Conservation (phyloP, 2,329 filamentous ascomycete genomes). For the Exophiala mesophila region DNA sequence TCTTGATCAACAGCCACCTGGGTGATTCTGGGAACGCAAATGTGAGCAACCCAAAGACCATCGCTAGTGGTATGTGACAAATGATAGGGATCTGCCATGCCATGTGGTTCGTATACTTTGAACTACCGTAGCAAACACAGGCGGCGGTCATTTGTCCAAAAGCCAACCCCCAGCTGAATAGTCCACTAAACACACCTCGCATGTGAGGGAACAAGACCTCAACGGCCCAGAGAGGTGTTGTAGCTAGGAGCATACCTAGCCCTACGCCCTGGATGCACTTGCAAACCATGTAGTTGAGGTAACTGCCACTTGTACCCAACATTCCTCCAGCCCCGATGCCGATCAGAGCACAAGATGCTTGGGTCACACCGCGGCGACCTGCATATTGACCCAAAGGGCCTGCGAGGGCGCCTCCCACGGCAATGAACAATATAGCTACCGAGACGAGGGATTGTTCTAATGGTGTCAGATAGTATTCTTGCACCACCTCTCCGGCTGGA, state of each 20-base stretch:
- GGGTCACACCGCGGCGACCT: background rate
- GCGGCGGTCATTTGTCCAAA: background rate
- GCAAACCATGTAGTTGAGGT: background rate
- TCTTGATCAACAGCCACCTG: slow-evolving; percentile 43
- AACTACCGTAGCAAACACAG: background rate
- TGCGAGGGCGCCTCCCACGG: background rate
- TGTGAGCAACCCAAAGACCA: slow-evolving; percentile 35
- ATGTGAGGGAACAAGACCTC: background rate
- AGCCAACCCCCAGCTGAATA: background rate
- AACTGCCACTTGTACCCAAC: background rate
- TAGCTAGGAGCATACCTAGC: background rate
- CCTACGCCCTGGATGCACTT: background rate
- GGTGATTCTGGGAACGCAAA: slow-evolving; percentile 42
- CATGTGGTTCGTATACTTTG: background rate
- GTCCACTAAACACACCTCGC: background rate
- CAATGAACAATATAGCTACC: background rate
- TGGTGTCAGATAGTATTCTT: background rate
- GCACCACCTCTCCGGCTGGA: background rate
- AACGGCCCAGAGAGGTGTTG: background rate
- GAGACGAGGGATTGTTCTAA: background rate
- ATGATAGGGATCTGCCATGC: slow-evolving; percentile 19
- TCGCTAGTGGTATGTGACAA: slow-evolving; percentile 29
- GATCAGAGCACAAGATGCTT: background rate
- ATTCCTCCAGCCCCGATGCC: background rate
- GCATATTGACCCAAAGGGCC: background rate